Base-by-base conservation (phyloP, 176 grass and related monocot species). In the Puccinellia tenuiflora region DNA sequence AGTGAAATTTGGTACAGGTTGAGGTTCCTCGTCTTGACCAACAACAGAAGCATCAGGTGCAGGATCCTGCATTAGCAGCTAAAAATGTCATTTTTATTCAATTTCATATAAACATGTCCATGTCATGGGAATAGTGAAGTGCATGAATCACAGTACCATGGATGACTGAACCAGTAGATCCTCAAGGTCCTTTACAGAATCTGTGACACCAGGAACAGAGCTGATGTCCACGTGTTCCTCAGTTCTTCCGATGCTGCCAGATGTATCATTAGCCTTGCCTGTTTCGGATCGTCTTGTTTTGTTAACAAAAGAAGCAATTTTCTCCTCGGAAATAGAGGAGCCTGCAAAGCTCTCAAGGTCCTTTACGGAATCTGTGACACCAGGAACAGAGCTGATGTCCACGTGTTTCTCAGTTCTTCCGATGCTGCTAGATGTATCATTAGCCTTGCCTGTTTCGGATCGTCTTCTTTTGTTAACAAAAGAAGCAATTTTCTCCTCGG, bases 311-410 rank as follows among this genome's bases (percentile, higher is more conserved):
- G 71, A 50, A 51, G 45, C 69, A 73, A 9, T 47, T 73, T 47
- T 73, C n/a, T 43, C 67, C 67, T 70, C 38, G 22, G 12, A 25
- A 43, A 70, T 15, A 25, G 67, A 70, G 67, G 37, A 70, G 66
- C 52, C 82, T 81, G 83, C 62, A 51, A 77, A 81, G 42, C 40
- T 20, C 82, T 97, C 92, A 35, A 94, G 72, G 82, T 95, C 89
- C 80, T 98, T 87, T 84, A 98, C 90, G 53, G 92, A 92, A 83
- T 95, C 92, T 74, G 90, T 90, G 71, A 98, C 89, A 48, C 94
- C 90, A 85, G 91, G 85, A 90, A 88, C 89, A 85, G 76, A 55
- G 56, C 82, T 74, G 76, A 5, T 80, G 48, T 81, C 47, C 15
- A 73, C n/a, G 8, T 88, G 47, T 78, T 91, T 85, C 80, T 90